A percentile compares a stretch with the other conserved stretches of the same genome.
Conservation (phyloP, 139 green algal genomes). For the Chlorella sp. region DNA sequence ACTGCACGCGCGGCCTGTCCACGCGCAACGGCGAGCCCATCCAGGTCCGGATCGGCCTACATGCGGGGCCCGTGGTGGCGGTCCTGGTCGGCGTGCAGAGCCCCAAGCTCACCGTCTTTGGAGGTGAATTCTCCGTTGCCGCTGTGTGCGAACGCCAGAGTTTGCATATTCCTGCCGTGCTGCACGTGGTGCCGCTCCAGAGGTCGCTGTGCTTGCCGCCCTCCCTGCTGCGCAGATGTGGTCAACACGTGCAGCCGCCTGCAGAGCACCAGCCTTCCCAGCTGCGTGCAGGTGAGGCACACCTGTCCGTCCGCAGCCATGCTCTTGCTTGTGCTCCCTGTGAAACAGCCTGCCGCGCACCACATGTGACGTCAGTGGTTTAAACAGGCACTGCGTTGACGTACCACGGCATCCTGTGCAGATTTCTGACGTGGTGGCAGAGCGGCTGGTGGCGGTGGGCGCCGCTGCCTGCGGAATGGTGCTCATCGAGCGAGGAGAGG, state of each 20-base stretch:
- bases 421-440: background rate
- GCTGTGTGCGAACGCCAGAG: too few species aligned
- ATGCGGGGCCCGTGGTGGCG: background rate
- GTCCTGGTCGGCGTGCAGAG: background rate
- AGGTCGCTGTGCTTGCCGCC: too few species aligned
- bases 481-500: background rate
- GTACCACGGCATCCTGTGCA: too few species aligned
- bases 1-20: background rate
- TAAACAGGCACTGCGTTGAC: too few species aligned
- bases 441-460: background rate
- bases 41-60: background rate
- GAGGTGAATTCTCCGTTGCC: too few species aligned
- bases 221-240: background rate
- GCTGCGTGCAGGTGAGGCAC: background rate
- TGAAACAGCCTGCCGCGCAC: too few species aligned
- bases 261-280: background rate
- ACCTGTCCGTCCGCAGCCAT: too few species aligned
- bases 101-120: background rate
- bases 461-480: background rate
- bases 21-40: background rate
- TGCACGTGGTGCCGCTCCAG: too few species aligned
- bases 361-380: too few species aligned
- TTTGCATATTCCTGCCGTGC: too few species aligned
- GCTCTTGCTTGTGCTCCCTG: too few species aligned
- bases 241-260: background rate